Base-by-base conservation (phyloP, 352 stramenopile genomes). In the Plasmopara muralis region DNA sequence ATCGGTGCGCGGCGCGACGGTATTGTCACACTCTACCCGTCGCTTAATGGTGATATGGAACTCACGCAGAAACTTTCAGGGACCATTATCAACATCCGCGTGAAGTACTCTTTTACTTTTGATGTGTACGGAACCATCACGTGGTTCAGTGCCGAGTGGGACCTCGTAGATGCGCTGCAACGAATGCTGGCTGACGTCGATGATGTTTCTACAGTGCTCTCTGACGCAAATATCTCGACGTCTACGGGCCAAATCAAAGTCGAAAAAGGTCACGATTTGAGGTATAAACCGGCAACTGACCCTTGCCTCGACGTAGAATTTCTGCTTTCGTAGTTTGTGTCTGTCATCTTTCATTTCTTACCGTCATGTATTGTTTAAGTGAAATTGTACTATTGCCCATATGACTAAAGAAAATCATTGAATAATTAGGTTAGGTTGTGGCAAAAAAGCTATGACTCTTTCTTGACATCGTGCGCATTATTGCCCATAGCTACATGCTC, bases 131-230 rank as follows among this genome's bases (percentile, higher is more conserved):
- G 70, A 30, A 33, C 55, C 25, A 50, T 80, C 18, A 86, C 41
- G 34, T 87, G 71, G 73, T 71, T 85, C 31, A 77, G 72, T 38
- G 66, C 68, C 18, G 70, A 89, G 35, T 72, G 76, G 60, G 74
- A 87, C 57, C 72, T 87, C 47, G 61, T 89, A 9, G 43, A 29
- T 2, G 75, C 69, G 0, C 48, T 89, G 30, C 66, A 83, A 15
- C 51, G 53, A 9, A 35, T 64, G 9, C 53, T 86, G 5, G 71
- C 68, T 2, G 66, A 54, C 39, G 55, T 88, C 8, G 43, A 45
- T 3, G 72, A 72, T 25, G 74, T 78, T 2, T 56, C 60, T 3
- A 40, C 52, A 20, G 57, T 81, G 43, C 76, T 86, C 43, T 42
- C 57, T 10, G 62, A 49, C 13, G 64, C 75, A 14, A 70, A 74